Evolutionary conservation across 2,329 filamentous ascomycete genomes (phyloP), one percentile per base, ranked within the genome.

Genomic region (Elsinoe fawcettii): DNA sequence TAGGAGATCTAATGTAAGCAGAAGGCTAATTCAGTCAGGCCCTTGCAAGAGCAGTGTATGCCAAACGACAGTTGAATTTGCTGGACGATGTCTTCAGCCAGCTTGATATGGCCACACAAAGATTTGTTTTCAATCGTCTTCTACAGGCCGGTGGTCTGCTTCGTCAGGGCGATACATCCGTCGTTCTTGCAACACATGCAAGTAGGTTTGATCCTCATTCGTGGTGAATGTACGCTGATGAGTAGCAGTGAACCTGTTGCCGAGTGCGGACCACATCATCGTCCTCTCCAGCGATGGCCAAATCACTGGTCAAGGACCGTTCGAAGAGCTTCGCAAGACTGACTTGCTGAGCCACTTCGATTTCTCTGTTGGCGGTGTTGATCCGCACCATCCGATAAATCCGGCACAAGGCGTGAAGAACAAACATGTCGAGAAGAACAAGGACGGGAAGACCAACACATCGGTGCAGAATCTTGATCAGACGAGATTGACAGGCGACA

Each of bases 41-140:
- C n/a, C 70, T 80, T n/a, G 78, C 78, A 20, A 69, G 78, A 56
- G 77, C 77, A 12, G 68, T 79, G 8, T 81, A 80, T 63, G 72
- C 77, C n/a, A 71, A 74, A 51, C 72, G 71, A 44, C 70, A 75
- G 22, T 68, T 78, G 20, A 66, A 79, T 20, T 68, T 80, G n/a
- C 69, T 80, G 5, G 78, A 80, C 60, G 77, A 80, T 60, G 73
- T 75, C 16, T 71, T 80, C 11, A 77, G 74, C 57, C 76, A 76
- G 2, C 71, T 80, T 5, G 78, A 80, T 61, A 66, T 70, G 7
- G 69, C 73, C 16, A 79, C 77, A 0, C 76, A 79, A 57, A 73
- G 75, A 20, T 67, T 70, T 23, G 73, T 80, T 11, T 78, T 77
- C 63, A 68, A 74, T 58, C 70, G 67, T 51, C 64, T 80, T 0